Evolutionary conservation across 1,284 basidiomycete genomes (phyloP).

Genomic region (Trichosporon sp.): DNA sequence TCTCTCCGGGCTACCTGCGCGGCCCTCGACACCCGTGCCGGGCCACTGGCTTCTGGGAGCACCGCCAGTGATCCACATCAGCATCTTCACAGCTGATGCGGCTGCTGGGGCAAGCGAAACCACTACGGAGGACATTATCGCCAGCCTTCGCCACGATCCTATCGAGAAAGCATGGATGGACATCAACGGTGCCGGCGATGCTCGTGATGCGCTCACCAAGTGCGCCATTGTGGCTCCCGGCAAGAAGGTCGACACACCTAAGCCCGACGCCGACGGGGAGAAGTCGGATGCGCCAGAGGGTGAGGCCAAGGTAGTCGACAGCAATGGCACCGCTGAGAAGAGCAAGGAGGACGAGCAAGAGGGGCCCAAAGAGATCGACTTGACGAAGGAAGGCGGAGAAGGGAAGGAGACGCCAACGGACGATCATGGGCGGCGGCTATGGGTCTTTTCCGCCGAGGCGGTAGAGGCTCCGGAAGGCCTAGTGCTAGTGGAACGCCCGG

Average conservation of each 20-base stretch:
- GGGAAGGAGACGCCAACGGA: not conserved
- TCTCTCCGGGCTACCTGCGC: conserved; percentile 16
- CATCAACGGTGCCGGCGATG: conserved; percentile 16
- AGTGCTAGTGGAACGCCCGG: conserved; percentile 4
- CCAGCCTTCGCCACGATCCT: conserved; percentile 18
- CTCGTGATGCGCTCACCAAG: not conserved
- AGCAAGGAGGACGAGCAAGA: not conserved
- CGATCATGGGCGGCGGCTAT: conserved; percentile 9
- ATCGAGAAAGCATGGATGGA: conserved; percentile 27
- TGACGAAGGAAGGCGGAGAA: conserved; percentile 5
- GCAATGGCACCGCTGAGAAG: not conserved
- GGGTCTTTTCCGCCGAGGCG: conserved; percentile 13
- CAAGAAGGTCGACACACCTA: not conserved
- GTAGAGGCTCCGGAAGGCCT: not conserved
- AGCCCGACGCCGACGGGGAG: not conserved
- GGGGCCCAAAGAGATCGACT: not conserved
- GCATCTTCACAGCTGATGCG: conserved; percentile 7
- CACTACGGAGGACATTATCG: not conserved
- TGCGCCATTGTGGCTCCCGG: conserved; percentile 13
- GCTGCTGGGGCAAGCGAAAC: not conserved
- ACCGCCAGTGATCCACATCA: conserved; percentile 21
- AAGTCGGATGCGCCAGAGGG: not conserved
- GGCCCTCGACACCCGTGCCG: conserved; percentile 21
- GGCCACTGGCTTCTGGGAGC: conserved; percentile 30
- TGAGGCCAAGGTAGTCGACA: not conserved